These are phyloP conservation scores for Leishmania major DNA, from an alignment of 208 protist species.

Conservation along the genomic window DNA sequence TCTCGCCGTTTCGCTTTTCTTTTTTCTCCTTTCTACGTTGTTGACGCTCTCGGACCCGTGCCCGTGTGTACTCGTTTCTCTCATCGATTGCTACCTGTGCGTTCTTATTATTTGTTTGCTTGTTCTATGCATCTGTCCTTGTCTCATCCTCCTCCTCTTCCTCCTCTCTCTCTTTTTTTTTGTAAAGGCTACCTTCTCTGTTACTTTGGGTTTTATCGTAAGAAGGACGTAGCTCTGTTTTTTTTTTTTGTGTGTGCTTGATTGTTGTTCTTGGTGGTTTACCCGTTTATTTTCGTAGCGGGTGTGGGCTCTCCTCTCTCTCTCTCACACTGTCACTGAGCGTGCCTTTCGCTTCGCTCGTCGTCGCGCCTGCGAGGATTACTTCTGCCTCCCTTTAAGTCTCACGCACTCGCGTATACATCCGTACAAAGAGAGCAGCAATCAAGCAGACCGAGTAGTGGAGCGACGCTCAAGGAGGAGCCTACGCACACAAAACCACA, in stretches of 20 bases:
- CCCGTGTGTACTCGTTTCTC: not conserved
- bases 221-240: not conserved
- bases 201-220: not conserved
- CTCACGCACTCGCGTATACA: not conserved
- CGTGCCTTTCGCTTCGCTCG: not conserved
- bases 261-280: too few species aligned
- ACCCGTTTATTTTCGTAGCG: not conserved
- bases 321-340: not conserved
- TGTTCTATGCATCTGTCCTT: not conserved
- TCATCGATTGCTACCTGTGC: not conserved
- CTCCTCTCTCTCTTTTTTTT: not conserved
- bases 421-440: not conserved
- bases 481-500: not conserved
- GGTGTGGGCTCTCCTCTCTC: not conserved
- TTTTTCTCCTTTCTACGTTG: not conserved
- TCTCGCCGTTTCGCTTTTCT: not conserved
- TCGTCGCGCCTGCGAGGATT: not conserved
- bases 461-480: not conserved
- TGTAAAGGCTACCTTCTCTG: not conserved
- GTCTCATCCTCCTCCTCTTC: not conserved
- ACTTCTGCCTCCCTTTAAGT: not conserved
- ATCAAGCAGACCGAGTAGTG: not conserved
- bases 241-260: not conserved
- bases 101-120: not conserved
- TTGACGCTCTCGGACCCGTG: not conserved